Conservation (phyloP, 2,329 filamentous ascomycete species). For the Ophiosphaerella narmari region DNA sequence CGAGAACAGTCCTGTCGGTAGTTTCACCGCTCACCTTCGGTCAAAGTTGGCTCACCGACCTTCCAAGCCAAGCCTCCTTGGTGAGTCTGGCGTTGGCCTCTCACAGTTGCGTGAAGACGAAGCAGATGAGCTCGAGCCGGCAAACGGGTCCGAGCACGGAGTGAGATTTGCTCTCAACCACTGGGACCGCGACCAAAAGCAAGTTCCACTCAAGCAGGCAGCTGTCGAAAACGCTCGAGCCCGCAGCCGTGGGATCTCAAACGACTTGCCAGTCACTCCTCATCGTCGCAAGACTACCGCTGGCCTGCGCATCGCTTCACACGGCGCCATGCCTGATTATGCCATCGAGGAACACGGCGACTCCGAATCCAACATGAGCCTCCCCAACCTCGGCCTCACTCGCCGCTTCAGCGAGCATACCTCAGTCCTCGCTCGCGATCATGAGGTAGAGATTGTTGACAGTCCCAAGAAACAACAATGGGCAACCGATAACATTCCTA, state of each 20-base stretch:
- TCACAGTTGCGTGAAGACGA: slow-evolving; percentile 45
- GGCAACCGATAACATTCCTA: slow-evolving; percentile 31
- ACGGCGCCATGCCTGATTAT: slow-evolving; percentile 65
- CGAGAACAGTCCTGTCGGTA: slow-evolving; percentile 47
- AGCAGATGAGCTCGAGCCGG: slow-evolving; percentile 68
- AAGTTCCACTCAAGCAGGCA: slow-evolving; percentile 43
- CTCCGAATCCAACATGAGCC: slow-evolving; percentile 58
- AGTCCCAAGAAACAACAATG: slow-evolving; percentile 34
- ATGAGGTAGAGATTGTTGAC: slow-evolving; percentile 28
- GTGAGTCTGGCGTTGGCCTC: slow-evolving; percentile 53
- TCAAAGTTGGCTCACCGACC: slow-evolving; percentile 72
- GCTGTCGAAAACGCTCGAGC: slow-evolving; percentile 43
- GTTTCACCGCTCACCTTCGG: slow-evolving; percentile 56
- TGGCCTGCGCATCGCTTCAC: slow-evolving; percentile 63
- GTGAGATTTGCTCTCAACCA: slow-evolving; percentile 43
- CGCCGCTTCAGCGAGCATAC: slow-evolving; percentile 47
- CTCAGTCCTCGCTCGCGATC: slow-evolving; percentile 23
- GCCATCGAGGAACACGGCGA: slow-evolving; percentile 76
- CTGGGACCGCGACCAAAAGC: slow-evolving; percentile 39
- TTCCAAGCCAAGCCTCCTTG: slow-evolving; percentile 76
- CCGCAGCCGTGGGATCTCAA: slow-evolving; percentile 36
- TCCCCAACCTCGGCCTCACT: slow-evolving; percentile 30
- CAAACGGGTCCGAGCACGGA: slow-evolving; percentile 61
- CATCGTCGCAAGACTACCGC: slow-evolving; percentile 45
- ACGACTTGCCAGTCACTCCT: slow-evolving; percentile 32